Evolutionary conservation across 2,329 filamentous ascomycete genomes (phyloP).

Genomic region (Leptographium wingfieldii): DNA sequence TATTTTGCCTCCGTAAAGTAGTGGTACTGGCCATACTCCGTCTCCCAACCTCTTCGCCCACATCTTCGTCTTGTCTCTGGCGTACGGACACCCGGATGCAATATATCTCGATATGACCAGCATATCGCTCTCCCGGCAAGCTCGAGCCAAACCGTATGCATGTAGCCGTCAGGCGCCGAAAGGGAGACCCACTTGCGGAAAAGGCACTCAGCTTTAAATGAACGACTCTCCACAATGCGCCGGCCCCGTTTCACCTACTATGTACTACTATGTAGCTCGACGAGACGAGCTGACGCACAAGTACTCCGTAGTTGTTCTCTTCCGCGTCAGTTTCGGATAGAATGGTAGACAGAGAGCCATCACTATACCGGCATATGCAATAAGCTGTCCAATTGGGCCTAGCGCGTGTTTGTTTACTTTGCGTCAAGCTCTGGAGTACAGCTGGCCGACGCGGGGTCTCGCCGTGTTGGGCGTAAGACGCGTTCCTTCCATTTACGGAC

Average conservation of each 20-base stretch:
- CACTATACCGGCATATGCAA: background rate
- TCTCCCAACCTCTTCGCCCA: too few species aligned
- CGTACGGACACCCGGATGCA: too few species aligned
- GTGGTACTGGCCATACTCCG: too few species aligned
- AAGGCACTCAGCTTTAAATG: background rate
- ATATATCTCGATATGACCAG: too few species aligned
- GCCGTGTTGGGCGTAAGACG: background rate
- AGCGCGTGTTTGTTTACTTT: conserved; percentile 9
- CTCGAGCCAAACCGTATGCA: background rate
- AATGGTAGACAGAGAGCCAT: background rate
- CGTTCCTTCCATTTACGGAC: conserved; percentile 3
- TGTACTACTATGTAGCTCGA: background rate
- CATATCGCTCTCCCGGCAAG: background rate
- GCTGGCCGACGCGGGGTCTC: conserved; percentile 5
- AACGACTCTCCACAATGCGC: background rate
- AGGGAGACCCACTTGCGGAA: background rate
- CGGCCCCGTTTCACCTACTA: background rate
- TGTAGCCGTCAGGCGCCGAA: background rate
- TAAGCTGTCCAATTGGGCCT: background rate
- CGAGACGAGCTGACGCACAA: background rate
- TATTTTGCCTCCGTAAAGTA: too few species aligned
- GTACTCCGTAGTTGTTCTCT: background rate
- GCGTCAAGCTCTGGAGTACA: background rate
- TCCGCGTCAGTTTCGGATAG: background rate
- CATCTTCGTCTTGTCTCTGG: too few species aligned